Percentiles rank a stretch among this genome's conserved stretches.
phyloP scores from a whole-genome alignment of 2,329 filamentous ascomycete genomes.

The Talaromyces sp. region DNA sequence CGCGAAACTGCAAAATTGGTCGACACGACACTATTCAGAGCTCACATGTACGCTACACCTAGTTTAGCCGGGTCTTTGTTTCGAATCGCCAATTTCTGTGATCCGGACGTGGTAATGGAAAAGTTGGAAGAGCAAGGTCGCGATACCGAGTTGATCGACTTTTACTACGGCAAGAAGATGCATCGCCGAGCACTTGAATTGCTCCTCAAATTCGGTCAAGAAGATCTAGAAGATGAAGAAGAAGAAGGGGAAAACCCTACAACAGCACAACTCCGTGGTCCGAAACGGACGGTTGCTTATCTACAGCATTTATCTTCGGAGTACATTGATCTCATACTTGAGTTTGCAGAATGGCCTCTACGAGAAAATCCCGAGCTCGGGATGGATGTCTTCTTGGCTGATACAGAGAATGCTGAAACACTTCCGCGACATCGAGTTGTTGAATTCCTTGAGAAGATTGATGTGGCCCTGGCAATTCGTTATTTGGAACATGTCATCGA shows the following conservation, averaged over 20 bases:
- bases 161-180: conserved; percentile 90
- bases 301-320: conserved; percentile 83
- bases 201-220: conserved; percentile 70
- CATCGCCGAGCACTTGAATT: conserved; percentile 82
- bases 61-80: conserved; percentile 83
- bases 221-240: background rate
- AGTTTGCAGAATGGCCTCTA: conserved; percentile 87
- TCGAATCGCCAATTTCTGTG: conserved; percentile 94
- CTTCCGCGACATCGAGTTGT: conserved; percentile 73
- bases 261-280: conserved; percentile 63
- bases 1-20: conserved; percentile 74
- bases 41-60: conserved; percentile 89
- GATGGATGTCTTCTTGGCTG: conserved; percentile 89
- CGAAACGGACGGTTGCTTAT: conserved; percentile 78
- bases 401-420: conserved; percentile 91
- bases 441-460: conserved; percentile 65
- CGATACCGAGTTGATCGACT: conserved; percentile 94
- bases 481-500: conserved; percentile 90
- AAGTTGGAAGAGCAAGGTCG: conserved; percentile 81
- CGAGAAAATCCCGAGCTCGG: conserved; percentile 65
- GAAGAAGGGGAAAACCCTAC: conserved; percentile 39
- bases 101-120: conserved; percentile 90
- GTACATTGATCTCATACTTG: conserved; percentile 82
- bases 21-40: conserved; percentile 89
- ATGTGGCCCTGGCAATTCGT: conserved; percentile 64